Conservation (phyloP, 352 stramenopile genomes). For the Blastocystis sp. region DNA sequence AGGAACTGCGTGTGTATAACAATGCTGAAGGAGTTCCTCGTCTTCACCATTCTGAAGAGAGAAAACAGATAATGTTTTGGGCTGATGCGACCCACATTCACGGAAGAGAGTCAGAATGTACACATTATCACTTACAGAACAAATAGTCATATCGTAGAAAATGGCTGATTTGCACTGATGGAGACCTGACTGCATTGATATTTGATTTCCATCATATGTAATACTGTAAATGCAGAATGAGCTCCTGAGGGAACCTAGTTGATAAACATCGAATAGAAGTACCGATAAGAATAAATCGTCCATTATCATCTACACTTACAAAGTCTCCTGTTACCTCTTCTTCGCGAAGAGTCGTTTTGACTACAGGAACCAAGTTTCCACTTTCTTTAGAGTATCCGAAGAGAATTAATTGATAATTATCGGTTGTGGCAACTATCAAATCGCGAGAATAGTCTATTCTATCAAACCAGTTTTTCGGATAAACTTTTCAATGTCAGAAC, state of each 20-base stretch:
- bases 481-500: neutral
- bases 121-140: neutral
- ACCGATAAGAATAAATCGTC: neutral
- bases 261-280: neutral
- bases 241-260: neutral
- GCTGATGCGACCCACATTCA: neutral
- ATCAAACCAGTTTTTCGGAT: neutral
- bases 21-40: neutral
- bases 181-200: neutral
- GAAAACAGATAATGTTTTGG: neutral
- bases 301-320: neutral
- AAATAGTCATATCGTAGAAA: neutral
- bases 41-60: neutral
- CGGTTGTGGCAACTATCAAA: neutral
- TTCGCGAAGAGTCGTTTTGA: neutral
- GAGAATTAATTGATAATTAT: neutral
- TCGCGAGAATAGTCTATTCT: neutral
- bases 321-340: neutral
- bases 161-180: neutral
- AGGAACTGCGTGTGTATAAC: neutral
- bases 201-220: neutral
- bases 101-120: neutral
- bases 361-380: neutral
- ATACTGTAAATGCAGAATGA: neutral
- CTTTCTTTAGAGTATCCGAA: neutral